Evolutionary conservation across 1,284 basidiomycete genomes (phyloP).

Genomic region (Ganoderma lingzhi): DNA sequence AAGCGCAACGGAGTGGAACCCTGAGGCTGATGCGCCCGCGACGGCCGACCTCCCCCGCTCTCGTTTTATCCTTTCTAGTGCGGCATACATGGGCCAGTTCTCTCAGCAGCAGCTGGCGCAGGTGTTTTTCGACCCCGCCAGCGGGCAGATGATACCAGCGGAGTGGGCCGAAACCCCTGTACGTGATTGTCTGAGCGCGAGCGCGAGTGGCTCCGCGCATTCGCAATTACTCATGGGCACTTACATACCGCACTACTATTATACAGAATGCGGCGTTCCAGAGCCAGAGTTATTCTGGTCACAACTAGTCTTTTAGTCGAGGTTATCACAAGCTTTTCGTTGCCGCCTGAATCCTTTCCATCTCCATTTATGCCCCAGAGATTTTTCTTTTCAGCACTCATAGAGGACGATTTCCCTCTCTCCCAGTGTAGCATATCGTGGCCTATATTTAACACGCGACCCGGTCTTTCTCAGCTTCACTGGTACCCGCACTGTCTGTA

Average conservation of each 20-base stretch:
- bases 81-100: slow-evolving; percentile 25
- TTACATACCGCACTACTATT: background rate
- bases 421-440: slow-evolving; percentile 13
- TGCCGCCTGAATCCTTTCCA: background rate
- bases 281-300: slow-evolving; percentile 22
- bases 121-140: slow-evolving; percentile 25
- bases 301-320: slow-evolving; percentile 11
- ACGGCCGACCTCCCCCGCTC: background rate
- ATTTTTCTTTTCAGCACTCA: background rate
- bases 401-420: slow-evolving; percentile 3
- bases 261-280: slow-evolving; percentile 21
- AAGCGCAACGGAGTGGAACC: background rate
- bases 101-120: slow-evolving; percentile 17
- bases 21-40: background rate
- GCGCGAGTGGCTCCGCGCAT: slow-evolving; percentile 8
- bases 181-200: slow-evolving; percentile 16
- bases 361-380: background rate
- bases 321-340: background rate
- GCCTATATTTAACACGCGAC: slow-evolving; percentile 28
- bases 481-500: slow-evolving; percentile 2
- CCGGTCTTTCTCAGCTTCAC: background rate
- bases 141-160: slow-evolving; percentile 27
- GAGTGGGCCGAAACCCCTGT: slow-evolving; percentile 28
- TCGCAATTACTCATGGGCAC: slow-evolving; percentile 12
- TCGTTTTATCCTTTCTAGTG: slow-evolving; percentile 12